Evolutionary conservation across 2,329 filamentous ascomycete genomes (phyloP), one percentile per base, ranked within the genome.

Genomic region (Plenodomus lindquistii): DNA sequence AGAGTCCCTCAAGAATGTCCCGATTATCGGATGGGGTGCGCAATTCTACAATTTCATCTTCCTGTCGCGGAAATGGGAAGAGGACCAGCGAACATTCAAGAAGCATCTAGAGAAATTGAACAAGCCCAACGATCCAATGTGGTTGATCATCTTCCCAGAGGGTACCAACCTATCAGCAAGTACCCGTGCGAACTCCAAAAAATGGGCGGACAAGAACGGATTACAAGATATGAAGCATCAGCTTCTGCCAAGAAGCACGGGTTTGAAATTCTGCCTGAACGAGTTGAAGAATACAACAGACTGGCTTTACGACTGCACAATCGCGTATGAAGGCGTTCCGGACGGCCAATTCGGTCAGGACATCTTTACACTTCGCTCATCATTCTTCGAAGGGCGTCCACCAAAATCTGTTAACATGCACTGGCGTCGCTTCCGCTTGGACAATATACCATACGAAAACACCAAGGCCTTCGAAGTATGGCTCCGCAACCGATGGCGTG

Each of bases 371-470:
- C 79, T 99, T 3, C 83, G 84, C 2, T 91, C 91, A 40, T 95
- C 91, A 3, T 96, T 94, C 68, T 86, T 97, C 54, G 85, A 94
- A 70, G 92, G 94, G 11, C 85, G 89, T 1, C 87, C 92, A 0
- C 94, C 93, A 1, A 96, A 92, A 70, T 96, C 91, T 1, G 92
- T 97, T 64, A 97, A 97, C 73, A 92, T 97, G 78, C 88, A 96
- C 74, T 99, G 93, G 91, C 85, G 94, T 44, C 85, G 91, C 9
- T 97, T 96, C 73, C 82, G 83, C 27, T 70, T 97, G 13, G 81
- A 82, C 18, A 85, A 91, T 17, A 96, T 99, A 37, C 93, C 93
- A 0, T 81, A 96, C 9, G 81, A 91, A 24, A 83, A 87, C 59
- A 80, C 82, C 15, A 81, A 87, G 35, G 78, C 82, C 6, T 99